Conservation (phyloP, 2,329 filamentous ascomycete species). For the Juglanconis sp. region DNA sequence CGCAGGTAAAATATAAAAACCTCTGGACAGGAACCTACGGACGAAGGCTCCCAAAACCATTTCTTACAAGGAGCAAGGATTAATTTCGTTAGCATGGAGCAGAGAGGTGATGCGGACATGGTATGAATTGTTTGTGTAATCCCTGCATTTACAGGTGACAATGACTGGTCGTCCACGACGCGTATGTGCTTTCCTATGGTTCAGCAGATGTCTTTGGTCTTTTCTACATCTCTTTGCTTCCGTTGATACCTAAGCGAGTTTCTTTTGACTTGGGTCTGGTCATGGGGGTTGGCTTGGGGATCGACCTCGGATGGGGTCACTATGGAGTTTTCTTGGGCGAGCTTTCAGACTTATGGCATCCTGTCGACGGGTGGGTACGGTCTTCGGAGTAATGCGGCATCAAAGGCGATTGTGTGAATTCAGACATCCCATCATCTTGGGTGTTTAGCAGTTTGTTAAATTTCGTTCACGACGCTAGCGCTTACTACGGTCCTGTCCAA, state of each 20-base stretch:
- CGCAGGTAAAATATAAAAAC: slow-evolving; percentile 18
- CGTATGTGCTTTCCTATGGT: not conserved
- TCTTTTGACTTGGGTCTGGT: not conserved
- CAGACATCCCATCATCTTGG: too few species aligned
- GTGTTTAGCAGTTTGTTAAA: too few species aligned
- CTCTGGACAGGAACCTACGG: not conserved
- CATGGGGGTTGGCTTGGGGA: not conserved
- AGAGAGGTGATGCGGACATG: not conserved
- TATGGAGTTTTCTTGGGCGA: not conserved
- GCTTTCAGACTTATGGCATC: not conserved
- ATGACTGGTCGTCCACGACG: too few species aligned
- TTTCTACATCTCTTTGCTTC: not conserved
- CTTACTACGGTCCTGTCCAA: too few species aligned
- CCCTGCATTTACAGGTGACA: too few species aligned
- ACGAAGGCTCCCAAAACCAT: too few species aligned
- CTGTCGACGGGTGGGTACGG: too few species aligned
- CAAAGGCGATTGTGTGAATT: too few species aligned
- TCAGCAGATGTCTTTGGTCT: not conserved
- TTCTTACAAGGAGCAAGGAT: not conserved
- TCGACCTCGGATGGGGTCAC: not conserved
- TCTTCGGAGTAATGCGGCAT: too few species aligned
- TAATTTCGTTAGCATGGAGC: not conserved
- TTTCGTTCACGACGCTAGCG: too few species aligned
- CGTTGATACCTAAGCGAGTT: not conserved
- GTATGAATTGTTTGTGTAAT: not conserved